Percentiles rank a stretch among this genome's conserved stretches.
Evolutionary conservation across 345 rosid genomes (phyloP).

Genomic region (Eucalyptus erythrocorys): DNA sequence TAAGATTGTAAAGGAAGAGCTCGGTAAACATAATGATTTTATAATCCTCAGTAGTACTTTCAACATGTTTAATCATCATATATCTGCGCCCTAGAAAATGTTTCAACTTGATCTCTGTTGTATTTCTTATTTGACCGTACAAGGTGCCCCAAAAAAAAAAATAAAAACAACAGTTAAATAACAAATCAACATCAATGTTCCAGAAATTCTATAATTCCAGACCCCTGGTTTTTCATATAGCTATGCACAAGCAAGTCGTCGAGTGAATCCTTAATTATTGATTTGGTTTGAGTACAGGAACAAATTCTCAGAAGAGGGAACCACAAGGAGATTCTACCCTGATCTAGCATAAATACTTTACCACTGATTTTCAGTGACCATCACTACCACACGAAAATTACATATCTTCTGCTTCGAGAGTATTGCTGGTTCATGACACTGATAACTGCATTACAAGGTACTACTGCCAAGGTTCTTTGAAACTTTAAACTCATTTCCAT

Average conservation of each 20-base stretch:
- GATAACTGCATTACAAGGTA: neutral
- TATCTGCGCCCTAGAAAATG: neutral
- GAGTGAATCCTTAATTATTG: neutral
- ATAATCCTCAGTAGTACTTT: neutral
- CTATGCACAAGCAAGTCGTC: neutral
- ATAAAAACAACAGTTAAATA: no score
- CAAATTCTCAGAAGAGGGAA: neutral
- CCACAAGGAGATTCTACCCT: neutral
- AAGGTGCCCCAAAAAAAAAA: neutral
- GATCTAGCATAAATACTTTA: neutral
- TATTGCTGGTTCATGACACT: neutral
- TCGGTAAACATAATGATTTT: neutral
- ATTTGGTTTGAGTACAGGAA: neutral
- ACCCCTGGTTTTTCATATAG: neutral
- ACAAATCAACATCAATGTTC: no score
- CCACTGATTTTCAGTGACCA: neutral
- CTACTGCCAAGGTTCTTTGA: neutral
- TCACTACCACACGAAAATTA: neutral
- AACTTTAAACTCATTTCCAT: neutral
- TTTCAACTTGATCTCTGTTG: neutral
- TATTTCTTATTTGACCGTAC: neutral
- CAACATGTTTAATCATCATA: neutral
- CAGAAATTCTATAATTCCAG: neutral
- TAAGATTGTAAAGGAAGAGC: neutral
- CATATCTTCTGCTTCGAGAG: neutral